phyloP scores from a whole-genome alignment of 371 early-diverging fungal genomes.

The Rhizopus stolonifer region DNA sequence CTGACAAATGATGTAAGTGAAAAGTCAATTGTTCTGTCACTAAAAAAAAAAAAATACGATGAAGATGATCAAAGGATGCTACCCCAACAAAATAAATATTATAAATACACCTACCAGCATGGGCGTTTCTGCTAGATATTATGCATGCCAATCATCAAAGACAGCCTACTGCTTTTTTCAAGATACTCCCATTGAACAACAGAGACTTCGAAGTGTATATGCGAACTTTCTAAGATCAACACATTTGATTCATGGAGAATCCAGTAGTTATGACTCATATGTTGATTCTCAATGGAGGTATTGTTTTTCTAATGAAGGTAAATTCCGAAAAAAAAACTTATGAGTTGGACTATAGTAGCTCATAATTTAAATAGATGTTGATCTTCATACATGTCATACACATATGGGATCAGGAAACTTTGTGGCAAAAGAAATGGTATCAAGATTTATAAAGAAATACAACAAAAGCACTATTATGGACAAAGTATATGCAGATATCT shows the following conservation, averaged over 20 bases:
- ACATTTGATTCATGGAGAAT: constrained; percentile 56
- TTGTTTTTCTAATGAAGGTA: constrained; percentile 66
- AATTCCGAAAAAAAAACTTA: not conserved
- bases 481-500: constrained; percentile 54
- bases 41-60: not conserved
- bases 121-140: constrained; percentile 56
- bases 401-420: constrained; percentile 58
- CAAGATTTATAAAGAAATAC: constrained; percentile 50
- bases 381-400: constrained; percentile 59
- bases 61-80: constrained; percentile 26
- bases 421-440: constrained; percentile 51
- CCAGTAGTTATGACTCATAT: constrained; percentile 48
- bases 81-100: constrained; percentile 38
- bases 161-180: constrained; percentile 71
- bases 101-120: constrained; percentile 53
- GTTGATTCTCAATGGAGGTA: constrained; percentile 62
- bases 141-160: constrained; percentile 58
- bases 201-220: constrained; percentile 54
- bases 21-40: too few relatives aligned
- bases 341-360: not conserved
- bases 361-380: constrained; percentile 30
- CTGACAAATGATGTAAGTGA: constrained; percentile 49
- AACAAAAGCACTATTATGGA: constrained; percentile 37
- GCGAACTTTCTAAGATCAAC: constrained; percentile 62
- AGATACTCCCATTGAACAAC: constrained; percentile 41